Evolutionary conservation across 805 yeast species (phyloP).

Genomic region (Cyberlindnera euphorbiae): DNA sequence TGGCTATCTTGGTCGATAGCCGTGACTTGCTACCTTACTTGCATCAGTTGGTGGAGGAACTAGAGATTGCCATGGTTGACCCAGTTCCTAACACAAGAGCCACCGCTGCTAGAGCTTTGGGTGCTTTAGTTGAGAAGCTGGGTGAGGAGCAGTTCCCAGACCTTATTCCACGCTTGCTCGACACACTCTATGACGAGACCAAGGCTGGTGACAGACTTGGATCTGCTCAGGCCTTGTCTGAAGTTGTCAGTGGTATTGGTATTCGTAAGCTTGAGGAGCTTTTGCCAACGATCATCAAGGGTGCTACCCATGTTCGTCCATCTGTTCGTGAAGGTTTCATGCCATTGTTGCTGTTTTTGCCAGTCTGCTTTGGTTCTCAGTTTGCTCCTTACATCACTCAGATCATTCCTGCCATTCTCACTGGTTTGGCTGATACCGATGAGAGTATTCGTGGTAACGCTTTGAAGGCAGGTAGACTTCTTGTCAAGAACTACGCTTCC

Average conservation of each 20-base stretch:
- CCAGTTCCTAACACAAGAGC: slow-evolving; percentile 97
- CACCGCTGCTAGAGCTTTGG: slow-evolving; percentile 95
- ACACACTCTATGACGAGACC: slow-evolving; percentile 68
- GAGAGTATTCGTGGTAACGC: slow-evolving; percentile 88
- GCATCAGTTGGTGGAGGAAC: slow-evolving; percentile 68
- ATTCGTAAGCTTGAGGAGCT: slow-evolving; percentile 81
- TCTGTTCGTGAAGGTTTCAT: slow-evolving; percentile 87
- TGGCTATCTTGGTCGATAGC: slow-evolving; percentile 92
- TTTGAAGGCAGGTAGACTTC: slow-evolving; percentile 84
- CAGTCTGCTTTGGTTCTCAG: slow-evolving; percentile 90
- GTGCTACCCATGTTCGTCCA: slow-evolving; percentile 61
- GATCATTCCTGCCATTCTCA: slow-evolving; percentile 86
- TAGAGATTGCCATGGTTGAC: slow-evolving; percentile 94
- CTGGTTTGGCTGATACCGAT: slow-evolving; percentile 85
- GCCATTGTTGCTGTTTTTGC: slow-evolving; percentile 84
- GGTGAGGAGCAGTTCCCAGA: slow-evolving; percentile 96
- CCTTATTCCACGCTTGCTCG: slow-evolving; percentile 74
- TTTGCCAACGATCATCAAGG: slow-evolving; percentile 71
- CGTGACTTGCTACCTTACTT: slow-evolving; percentile 83
- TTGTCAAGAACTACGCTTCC: slow-evolving; percentile 86
- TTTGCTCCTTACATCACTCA: slow-evolving; percentile 83
- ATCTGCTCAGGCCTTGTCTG: slow-evolving; percentile 94
- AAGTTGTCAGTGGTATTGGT: slow-evolving; percentile 91
- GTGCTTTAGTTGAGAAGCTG: slow-evolving; percentile 90
- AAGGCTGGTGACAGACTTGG: slow-evolving; percentile 92